phyloP scores from a whole-genome alignment of 495 filamentous ascomycete species.

The Penicillium malachiteum region DNA sequence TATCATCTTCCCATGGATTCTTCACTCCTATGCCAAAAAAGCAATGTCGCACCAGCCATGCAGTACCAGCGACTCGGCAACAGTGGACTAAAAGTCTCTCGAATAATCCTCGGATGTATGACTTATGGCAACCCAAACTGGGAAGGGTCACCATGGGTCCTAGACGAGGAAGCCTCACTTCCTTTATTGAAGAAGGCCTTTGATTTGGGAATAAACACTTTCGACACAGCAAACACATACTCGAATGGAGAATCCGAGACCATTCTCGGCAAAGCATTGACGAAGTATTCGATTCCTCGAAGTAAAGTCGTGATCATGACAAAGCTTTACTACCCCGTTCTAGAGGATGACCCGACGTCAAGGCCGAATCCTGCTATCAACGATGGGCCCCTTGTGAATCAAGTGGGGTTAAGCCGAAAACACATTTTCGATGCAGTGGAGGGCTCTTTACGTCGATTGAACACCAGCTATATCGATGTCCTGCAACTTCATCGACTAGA shows the following conservation, averaged over 20 bases:
- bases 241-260: constrained; percentile 66
- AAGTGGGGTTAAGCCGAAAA: constrained; percentile 47
- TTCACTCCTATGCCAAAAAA: too few species aligned
- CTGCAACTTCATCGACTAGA: constrained; percentile 56
- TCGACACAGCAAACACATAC: constrained; percentile 57
- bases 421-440: constrained; percentile 56
- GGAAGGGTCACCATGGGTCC: constrained; percentile 55
- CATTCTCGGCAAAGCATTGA: constrained; percentile 69
- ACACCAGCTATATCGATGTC: constrained; percentile 55
- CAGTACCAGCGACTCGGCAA: constrained; percentile 50
- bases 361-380: constrained; percentile 21
- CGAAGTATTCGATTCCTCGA: constrained; percentile 69
- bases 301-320: constrained; percentile 68
- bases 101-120: constrained; percentile 68
- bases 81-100: constrained; percentile 65
- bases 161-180: constrained; percentile 61
- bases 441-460: constrained; percentile 42
- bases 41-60: background rate
- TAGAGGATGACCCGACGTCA: constrained; percentile 29
- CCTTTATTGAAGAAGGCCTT: constrained; percentile 66
- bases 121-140: constrained; percentile 55
- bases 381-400: constrained; percentile 38
- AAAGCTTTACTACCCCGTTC: constrained; percentile 63
- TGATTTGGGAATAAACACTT: constrained; percentile 60
- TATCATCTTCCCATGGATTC: too few species aligned